Conservation (phyloP, 1,139 yeast genomes). For the Pneumocystis murina region DNA sequence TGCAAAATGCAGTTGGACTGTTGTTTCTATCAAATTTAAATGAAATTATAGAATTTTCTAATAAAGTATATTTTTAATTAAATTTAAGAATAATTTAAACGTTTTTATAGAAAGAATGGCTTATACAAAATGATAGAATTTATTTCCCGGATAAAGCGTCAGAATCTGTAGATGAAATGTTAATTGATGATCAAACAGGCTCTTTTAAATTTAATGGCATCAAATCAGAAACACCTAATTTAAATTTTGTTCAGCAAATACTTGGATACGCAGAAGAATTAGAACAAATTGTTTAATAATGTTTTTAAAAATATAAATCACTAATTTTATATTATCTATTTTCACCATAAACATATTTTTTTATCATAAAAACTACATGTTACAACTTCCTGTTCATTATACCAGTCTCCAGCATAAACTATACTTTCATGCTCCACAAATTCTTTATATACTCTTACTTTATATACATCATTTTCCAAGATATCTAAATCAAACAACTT, state of each 20-base stretch:
- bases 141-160: not conserved
- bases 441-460: not conserved
- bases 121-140: not conserved
- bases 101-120: not conserved
- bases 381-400: not conserved
- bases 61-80: not conserved
- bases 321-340: not conserved
- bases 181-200: not conserved
- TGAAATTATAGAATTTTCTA: constrained; percentile 1
- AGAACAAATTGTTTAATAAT: constrained; percentile 56
- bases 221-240: constrained; percentile 14
- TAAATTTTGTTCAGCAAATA: constrained; percentile 43
- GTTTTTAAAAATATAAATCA: not conserved
- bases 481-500: constrained; percentile 5
- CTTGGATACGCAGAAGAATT: constrained; percentile 72
- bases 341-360: constrained; percentile 7
- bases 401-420: constrained; percentile 10
- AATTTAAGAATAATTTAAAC: not conserved
- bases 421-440: constrained; percentile 6
- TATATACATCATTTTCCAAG: not conserved
- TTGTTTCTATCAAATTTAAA: not conserved
- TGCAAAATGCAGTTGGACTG: not conserved
- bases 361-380: constrained; percentile 11
- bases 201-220: not conserved
- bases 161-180: not conserved